Evolutionary conservation across 2,329 filamentous ascomycete genomes (phyloP), one percentile per base, ranked within the genome.

Genomic region (Ceratocystis lukuohia): DNA sequence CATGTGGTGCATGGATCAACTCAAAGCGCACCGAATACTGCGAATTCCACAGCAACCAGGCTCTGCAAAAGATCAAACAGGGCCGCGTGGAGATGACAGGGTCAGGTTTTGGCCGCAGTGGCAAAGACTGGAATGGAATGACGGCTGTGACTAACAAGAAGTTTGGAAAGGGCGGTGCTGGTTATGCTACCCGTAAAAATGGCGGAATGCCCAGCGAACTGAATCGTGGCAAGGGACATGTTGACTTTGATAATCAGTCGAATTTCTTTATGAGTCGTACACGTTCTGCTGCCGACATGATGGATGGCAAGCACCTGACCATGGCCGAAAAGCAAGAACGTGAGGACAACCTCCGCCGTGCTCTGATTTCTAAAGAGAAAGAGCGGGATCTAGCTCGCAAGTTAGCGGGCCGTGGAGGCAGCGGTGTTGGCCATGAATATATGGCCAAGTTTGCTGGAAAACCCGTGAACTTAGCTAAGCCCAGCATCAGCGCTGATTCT

Each of bases 31-130:
- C 92, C 0, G 87, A 96, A 71, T 90, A 88, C 73, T 99, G 94
- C 76, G 91, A 96, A 70, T 99, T 88, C 71, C 94, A 99, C 75
- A 85, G 96, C 70, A 91, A 95, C 71, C 79, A 90, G 30, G 87
- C 90, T 30, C 78, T 97, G 2, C 83, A 86, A 65, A 62, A 63
- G 20, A 37, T 66, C 61, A 92, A 89, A 73, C 84, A 72, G 65
- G 78, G 80, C 37, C 82, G 92, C 45, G 86, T 92, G 79, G 91
- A 96, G 72, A 81, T 96, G 68, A 96, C 92, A 72, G 83, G 80
- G 12, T 87, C 86, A 75, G 82, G 81, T 22, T 82, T 77, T 59
- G 76, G 76, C 3, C 61, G 71, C 61, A 67, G 66, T 3, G 71
- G 70, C 66, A 73, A 67, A 66, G 69, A 74, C 62, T 74, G 74